Conservation (phyloP, 2,329 filamentous ascomycete genomes). For the Orbilia ellipsospora region DNA sequence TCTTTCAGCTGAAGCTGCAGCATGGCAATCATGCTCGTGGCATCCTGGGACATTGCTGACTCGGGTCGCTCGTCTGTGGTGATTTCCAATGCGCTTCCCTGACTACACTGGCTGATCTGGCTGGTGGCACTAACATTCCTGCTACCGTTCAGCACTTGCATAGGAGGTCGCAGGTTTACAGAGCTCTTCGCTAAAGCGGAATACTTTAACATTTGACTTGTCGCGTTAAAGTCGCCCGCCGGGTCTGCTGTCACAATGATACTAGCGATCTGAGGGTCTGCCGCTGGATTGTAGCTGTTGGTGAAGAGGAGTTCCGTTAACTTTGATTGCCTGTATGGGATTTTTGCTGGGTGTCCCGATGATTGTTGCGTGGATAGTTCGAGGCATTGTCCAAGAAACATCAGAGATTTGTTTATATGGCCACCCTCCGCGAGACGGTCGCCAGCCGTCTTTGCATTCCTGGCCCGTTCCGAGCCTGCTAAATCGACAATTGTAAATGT, state of each 20-base stretch:
- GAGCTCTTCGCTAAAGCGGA: slow-evolving; percentile 92
- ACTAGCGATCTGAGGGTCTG: slow-evolving; percentile 80
- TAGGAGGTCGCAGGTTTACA: slow-evolving; percentile 76
- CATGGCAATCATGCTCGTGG: slow-evolving; percentile 78
- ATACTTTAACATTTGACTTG: slow-evolving; percentile 93
- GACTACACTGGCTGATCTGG: slow-evolving; percentile 73
- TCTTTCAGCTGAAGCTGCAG: slow-evolving; percentile 75
- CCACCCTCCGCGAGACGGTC: slow-evolving; percentile 93
- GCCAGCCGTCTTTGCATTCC: slow-evolving; percentile 92
- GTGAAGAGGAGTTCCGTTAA: slow-evolving; percentile 86
- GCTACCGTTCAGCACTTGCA: slow-evolving; percentile 59
- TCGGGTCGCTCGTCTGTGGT: slow-evolving; percentile 58
- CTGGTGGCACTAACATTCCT: slow-evolving; percentile 44
- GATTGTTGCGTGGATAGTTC: slow-evolving; percentile 78
- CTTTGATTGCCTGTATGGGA: slow-evolving; percentile 85
- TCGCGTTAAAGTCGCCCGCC: slow-evolving; percentile 93
- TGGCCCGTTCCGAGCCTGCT: slow-evolving; percentile 90
- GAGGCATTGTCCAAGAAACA: slow-evolving; percentile 97
- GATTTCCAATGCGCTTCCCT: slow-evolving; percentile 73
- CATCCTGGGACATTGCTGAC: slow-evolving; percentile 81
- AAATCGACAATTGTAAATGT: slow-evolving; percentile 89
- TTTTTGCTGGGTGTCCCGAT: slow-evolving; percentile 60
- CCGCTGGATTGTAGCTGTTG: slow-evolving; percentile 80
- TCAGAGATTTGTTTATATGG: slow-evolving; percentile 97
- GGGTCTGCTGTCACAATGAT: slow-evolving; percentile 98